Evolutionary conservation across 306 rosid genomes (phyloP).

Genomic region (Pterocarpus santalinus): DNA sequence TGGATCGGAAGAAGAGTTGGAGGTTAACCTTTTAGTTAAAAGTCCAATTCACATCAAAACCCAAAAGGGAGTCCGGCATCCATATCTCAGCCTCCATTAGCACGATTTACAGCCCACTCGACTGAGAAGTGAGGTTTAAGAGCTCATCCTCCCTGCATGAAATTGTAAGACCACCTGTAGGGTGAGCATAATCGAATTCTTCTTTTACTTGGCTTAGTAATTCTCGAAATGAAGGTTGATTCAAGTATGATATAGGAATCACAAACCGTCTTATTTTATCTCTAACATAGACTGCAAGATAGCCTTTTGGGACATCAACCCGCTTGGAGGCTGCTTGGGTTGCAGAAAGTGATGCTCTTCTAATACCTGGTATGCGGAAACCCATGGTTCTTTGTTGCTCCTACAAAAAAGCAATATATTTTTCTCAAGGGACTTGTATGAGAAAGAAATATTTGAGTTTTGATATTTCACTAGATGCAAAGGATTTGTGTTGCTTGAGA

Average conservation of each 20-base stretch:
- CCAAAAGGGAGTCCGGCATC: too few species aligned
- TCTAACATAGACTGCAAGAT: conserved; percentile 44
- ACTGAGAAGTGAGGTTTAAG: background rate
- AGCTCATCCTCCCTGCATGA: conserved; percentile 22
- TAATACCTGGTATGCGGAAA: conserved; percentile 20
- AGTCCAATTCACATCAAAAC: too few species aligned
- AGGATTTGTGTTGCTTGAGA: conserved; percentile 3
- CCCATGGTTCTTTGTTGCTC: conserved; percentile 20
- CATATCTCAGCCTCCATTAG: background rate
- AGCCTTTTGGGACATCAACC: conserved; percentile 55
- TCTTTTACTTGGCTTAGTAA: conserved; percentile 41
- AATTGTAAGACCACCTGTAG: conserved; percentile 42
- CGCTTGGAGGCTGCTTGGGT: background rate
- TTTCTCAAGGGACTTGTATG: background rate
- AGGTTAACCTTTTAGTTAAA: too few species aligned
- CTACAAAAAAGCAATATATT: background rate
- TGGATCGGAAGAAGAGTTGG: too few species aligned
- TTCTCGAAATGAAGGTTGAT: conserved; percentile 46
- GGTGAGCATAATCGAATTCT: conserved; percentile 53
- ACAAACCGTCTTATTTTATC: conserved; percentile 23
- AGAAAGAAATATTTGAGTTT: background rate
- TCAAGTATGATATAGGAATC: conserved; percentile 38
- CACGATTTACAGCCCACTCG: background rate
- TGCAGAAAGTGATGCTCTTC: conserved; percentile 26
- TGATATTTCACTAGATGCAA: background rate